Conservation (phyloP, 805 yeast species). For the Lachancea dasiensis region DNA sequence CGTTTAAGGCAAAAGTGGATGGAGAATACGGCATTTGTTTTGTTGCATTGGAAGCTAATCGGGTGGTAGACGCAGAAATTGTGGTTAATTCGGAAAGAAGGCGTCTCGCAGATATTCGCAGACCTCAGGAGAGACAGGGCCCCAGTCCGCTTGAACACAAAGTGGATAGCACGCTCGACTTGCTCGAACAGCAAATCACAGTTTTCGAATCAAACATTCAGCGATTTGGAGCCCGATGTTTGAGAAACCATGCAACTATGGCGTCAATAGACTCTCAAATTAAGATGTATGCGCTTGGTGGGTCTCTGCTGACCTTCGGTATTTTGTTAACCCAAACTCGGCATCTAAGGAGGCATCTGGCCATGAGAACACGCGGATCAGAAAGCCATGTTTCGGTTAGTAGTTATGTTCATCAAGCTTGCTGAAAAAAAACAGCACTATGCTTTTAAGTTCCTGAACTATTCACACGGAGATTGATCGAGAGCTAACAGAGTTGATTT, state of each 20-base stretch:
- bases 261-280: conserved; percentile 58
- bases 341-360: conserved; percentile 53
- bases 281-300: conserved; percentile 59
- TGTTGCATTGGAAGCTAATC: conserved; percentile 78
- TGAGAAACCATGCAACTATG: conserved; percentile 80
- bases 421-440: no score
- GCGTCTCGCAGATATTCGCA: no score
- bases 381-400: no score
- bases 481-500: no score
- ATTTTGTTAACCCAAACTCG: conserved; percentile 67
- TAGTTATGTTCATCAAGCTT: no score
- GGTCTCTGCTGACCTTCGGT: conserved; percentile 55
- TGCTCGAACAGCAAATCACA: conserved; percentile 55
- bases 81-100: conserved; percentile 18
- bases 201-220: conserved; percentile 55
- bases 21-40: conserved; percentile 92
- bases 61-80: conserved; percentile 79
- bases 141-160: conserved; percentile 18
- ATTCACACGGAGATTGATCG: no score
- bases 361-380: conserved; percentile 51
- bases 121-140: no score
- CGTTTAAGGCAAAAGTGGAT: conserved; percentile 51
- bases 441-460: no score
- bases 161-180: conserved; percentile 40
- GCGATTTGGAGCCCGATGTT: conserved; percentile 84